Evolutionary conservation across 208 protist species (phyloP).

Genomic region (Acanthamoeba culbertsoni): DNA sequence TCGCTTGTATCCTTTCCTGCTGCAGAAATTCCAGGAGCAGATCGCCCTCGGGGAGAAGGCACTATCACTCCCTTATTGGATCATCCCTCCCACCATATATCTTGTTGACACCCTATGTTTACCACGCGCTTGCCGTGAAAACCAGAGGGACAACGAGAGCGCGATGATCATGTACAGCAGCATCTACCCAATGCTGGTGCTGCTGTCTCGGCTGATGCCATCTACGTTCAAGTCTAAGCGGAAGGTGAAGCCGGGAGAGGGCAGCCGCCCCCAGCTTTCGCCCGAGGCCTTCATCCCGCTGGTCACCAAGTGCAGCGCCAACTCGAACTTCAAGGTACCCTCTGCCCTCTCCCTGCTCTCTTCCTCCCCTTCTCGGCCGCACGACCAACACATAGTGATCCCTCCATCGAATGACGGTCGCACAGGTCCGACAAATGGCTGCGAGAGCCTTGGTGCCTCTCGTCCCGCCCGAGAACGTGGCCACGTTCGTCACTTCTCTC

Average conservation of each 20-base stretch:
- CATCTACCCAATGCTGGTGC: conserved; percentile 18
- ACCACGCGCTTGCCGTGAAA: too few species aligned
- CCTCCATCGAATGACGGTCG: too few species aligned
- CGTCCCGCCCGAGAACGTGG: background rate
- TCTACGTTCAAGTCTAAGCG: background rate
- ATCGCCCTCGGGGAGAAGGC: background rate
- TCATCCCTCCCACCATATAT: background rate
- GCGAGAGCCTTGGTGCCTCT: background rate
- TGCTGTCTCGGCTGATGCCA: conserved; percentile 6
- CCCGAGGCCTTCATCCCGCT: conserved; percentile 16
- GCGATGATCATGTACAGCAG: conserved; percentile 3
- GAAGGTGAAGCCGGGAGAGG: background rate
- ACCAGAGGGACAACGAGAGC: background rate
- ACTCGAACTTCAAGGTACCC: conserved; percentile 24
- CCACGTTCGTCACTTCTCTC: background rate
- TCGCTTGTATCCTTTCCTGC: background rate
- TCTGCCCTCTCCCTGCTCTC: background rate
- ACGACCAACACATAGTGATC: background rate
- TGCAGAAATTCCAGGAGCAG: conserved; percentile 26
- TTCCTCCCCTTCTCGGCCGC: background rate
- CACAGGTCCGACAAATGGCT: background rate
- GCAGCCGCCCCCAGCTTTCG: background rate
- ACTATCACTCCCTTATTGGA: background rate
- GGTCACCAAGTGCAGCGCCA: background rate
- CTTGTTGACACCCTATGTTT: too few species aligned